Percentiles rank a stretch among this genome's conserved stretches.
Conservation (phyloP, 768 basidiomycete genomes). For the Xerocomus spinulosus region DNA sequence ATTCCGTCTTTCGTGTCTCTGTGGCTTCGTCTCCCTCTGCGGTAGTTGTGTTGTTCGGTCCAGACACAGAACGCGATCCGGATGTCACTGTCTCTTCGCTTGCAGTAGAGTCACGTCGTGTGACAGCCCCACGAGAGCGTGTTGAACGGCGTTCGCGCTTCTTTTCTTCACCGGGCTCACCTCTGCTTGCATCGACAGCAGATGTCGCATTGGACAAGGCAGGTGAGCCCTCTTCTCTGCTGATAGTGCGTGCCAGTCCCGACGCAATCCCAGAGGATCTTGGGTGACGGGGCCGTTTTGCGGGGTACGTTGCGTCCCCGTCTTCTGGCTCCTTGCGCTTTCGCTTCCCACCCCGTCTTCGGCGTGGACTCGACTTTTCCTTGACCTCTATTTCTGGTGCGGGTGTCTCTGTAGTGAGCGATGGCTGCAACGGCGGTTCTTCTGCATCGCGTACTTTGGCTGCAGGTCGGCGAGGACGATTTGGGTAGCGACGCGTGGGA, state of each 20-base stretch:
- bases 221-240: slow-evolving; percentile 41
- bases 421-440: slow-evolving; percentile 21
- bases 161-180: slow-evolving; percentile 17
- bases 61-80: slow-evolving; percentile 31
- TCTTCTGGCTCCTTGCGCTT: slow-evolving; percentile 59
- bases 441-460: slow-evolving; percentile 50
- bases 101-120: slow-evolving; percentile 47
- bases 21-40: slow-evolving; percentile 6
- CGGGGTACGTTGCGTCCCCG: slow-evolving; percentile 65
- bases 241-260: slow-evolving; percentile 16
- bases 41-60: slow-evolving; percentile 14
- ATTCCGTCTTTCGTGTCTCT: slow-evolving; percentile 6
- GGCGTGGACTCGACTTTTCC: slow-evolving; percentile 49
- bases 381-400: slow-evolving; percentile 30
- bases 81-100: slow-evolving; percentile 45
- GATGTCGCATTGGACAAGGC: slow-evolving; percentile 31
- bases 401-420: slow-evolving; percentile 2
- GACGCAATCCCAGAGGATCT: slow-evolving; percentile 29
- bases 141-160: slow-evolving; percentile 43
- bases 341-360: slow-evolving; percentile 45
- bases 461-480: slow-evolving; percentile 44
- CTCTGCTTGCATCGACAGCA: slow-evolving; percentile 16
- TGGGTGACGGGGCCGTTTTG: slow-evolving; percentile 57
- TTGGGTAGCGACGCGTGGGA: slow-evolving; percentile 38
- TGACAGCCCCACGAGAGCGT: slow-evolving; percentile 39